phyloP scores from a whole-genome alignment of 1,139 yeast genomes.

The Meyerozyma sp. region DNA sequence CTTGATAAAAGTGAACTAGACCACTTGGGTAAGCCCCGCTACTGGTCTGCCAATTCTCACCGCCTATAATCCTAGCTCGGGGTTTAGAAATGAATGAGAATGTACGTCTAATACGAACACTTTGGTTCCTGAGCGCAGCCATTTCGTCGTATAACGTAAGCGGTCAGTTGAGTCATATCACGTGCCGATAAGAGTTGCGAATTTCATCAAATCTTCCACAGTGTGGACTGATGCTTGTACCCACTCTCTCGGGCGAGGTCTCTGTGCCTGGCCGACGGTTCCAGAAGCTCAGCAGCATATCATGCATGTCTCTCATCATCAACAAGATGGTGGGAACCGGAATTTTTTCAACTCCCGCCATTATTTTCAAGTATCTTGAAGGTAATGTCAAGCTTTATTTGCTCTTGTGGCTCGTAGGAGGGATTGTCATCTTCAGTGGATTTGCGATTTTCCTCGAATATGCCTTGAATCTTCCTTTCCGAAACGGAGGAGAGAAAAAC shows the following conservation, averaged over 20 bases:
- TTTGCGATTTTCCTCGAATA: slow-evolving; percentile 41
- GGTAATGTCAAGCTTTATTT: slow-evolving; percentile 41
- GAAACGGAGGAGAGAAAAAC: slow-evolving; percentile 48
- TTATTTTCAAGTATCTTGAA: slow-evolving; percentile 37
- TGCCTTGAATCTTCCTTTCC: slow-evolving; percentile 42
- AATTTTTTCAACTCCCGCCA: slow-evolving; percentile 45
- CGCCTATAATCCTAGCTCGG: too few relatives aligned
- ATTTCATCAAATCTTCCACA: neutral
- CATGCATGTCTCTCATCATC: slow-evolving; percentile 33
- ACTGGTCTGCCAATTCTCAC: too few relatives aligned
- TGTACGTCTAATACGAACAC: too few relatives aligned
- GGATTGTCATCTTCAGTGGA: slow-evolving; percentile 43
- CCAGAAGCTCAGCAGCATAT: slow-evolving; percentile 18
- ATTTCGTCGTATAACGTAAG: neutral
- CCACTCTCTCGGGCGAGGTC: neutral
- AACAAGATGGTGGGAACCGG: slow-evolving; percentile 53
- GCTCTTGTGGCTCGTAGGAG: slow-evolving; percentile 39
- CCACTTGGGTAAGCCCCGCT: too few relatives aligned
- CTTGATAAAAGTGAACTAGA: neutral
- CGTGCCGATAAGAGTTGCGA: neutral
- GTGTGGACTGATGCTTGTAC: neutral
- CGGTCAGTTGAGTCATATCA: neutral
- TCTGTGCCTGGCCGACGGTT: neutral
- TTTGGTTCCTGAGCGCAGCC: too few relatives aligned
- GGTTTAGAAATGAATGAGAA: too few relatives aligned